phyloP scores from a whole-genome alignment of 164 flowering plant species.

The Tetracentron sinense region DNA sequence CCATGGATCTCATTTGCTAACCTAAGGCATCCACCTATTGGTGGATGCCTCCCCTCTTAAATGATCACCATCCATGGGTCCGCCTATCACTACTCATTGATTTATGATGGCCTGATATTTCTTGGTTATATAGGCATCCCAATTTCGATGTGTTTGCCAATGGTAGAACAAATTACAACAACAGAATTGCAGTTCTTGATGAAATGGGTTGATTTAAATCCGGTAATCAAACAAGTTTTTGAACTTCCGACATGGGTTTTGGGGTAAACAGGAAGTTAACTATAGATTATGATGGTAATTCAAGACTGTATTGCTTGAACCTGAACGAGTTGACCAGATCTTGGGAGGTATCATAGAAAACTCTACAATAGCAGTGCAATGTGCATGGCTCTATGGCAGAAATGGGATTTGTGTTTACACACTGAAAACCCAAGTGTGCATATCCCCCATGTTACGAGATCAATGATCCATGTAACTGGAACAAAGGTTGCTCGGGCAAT shows the following conservation, averaged over 20 bases:
- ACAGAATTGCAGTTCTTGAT: slow-evolving; percentile 14
- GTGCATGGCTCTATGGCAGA: slow-evolving; percentile 4
- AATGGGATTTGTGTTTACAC: slow-evolving; percentile 7
- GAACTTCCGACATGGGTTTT: slow-evolving; percentile 1
- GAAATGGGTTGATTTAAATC: slow-evolving; percentile 14
- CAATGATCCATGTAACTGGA: slow-evolving; percentile 23
- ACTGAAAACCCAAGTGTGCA: slow-evolving; percentile 8
- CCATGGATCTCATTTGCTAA: no score
- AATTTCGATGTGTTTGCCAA: background rate
- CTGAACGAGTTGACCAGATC: background rate
- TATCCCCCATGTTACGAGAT: slow-evolving; percentile 14
- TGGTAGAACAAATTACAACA: slow-evolving; percentile 17
- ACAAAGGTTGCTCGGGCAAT: slow-evolving; percentile 34
- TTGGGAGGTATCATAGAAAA: slow-evolving; percentile 11
- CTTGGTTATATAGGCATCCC: slow-evolving; percentile 15
- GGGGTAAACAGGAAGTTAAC: slow-evolving; percentile 10
- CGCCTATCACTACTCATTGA: no score
- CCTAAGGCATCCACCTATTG: no score
- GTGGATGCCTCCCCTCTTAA: no score
- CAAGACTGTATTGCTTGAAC: slow-evolving; percentile 11
- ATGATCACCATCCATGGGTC: no score
- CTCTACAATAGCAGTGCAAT: background rate
- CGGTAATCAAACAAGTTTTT: slow-evolving; percentile 16
- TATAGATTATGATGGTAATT: slow-evolving; percentile 15
- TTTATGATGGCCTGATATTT: slow-evolving; percentile 18